These are phyloP conservation scores for Verticillium tricorpus DNA, from an alignment of 2,329 filamentous ascomycete genomes.

Conservation along the genomic window DNA sequence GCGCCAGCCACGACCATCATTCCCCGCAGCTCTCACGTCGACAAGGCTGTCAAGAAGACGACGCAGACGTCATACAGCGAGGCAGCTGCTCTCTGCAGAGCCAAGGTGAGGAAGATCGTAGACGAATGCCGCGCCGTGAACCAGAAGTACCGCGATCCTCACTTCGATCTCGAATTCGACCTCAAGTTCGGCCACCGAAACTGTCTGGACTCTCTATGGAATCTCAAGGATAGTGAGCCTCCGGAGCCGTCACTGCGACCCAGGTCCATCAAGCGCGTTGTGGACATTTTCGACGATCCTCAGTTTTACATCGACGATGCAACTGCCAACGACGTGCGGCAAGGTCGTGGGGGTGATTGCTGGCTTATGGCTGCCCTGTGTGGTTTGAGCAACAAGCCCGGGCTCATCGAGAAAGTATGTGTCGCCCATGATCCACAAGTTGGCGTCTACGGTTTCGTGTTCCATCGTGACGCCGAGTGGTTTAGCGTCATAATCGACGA, in stretches of 20 bases:
- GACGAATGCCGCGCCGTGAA: constrained; percentile 70
- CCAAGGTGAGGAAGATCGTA: constrained; percentile 58
- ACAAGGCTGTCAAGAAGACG: constrained; percentile 36
- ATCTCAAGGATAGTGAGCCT: constrained; percentile 19
- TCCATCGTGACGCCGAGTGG: constrained; percentile 76
- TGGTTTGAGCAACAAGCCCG: constrained; percentile 68
- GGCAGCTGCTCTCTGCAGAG: constrained; percentile 63
- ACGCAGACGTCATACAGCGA: constrained; percentile 68
- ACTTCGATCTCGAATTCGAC: constrained; percentile 80
- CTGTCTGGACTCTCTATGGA: constrained; percentile 42
- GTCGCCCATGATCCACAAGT: constrained; percentile 68
- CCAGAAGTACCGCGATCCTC: constrained; percentile 80
- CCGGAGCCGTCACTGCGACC: constrained; percentile 29
- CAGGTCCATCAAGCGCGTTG: constrained; percentile 62
- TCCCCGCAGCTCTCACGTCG: constrained; percentile 62
- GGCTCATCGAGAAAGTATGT: constrained; percentile 68
- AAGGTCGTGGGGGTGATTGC: constrained; percentile 76
- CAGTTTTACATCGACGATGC: constrained; percentile 70
- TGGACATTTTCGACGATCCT: constrained; percentile 71
- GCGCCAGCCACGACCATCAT: constrained; percentile 61
- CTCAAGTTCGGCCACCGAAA: constrained; percentile 55
- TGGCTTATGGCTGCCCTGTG: constrained; percentile 82
- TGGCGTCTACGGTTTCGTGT: constrained; percentile 83
- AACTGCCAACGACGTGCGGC: constrained; percentile 66
- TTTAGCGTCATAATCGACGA: constrained; percentile 55